Evolutionary conservation across 1,284 basidiomycete species (phyloP).

Genomic region (Ganoderma multipileum): DNA sequence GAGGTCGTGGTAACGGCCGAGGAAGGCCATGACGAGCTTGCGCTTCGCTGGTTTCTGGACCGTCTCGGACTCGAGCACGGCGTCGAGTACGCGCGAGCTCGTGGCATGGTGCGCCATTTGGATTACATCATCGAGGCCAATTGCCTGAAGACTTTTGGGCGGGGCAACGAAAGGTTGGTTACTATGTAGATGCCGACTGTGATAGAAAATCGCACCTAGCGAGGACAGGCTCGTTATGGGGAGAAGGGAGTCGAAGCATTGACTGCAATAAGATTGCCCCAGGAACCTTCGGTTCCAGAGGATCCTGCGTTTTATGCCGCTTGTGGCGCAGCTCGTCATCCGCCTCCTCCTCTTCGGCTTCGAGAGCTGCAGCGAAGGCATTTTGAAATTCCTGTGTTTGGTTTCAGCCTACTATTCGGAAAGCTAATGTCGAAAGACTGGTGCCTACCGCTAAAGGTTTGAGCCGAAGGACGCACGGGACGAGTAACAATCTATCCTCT

Average conservation of each 20-base stretch:
- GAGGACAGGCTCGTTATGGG: conserved; percentile 70
- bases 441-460: conserved; percentile 42
- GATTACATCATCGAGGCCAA: conserved; percentile 67
- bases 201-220: conserved; percentile 57
- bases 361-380: conserved; percentile 20
- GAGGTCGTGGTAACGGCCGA: conserved; percentile 79
- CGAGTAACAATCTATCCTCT: conserved; percentile 46
- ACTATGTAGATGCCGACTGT: neutral
- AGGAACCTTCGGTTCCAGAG: conserved; percentile 76
- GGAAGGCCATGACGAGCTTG: conserved; percentile 74
- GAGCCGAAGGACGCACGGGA: conserved; percentile 58
- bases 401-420: neutral
- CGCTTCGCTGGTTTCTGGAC: conserved; percentile 74
- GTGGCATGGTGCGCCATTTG: conserved; percentile 74
- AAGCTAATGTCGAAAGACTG: too few species aligned
- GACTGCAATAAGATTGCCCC: conserved; percentile 88
- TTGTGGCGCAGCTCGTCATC: conserved; percentile 24
- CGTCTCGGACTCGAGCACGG: conserved; percentile 71
- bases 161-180: neutral
- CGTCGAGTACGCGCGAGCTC: conserved; percentile 86
- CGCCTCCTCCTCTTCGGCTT: conserved; percentile 19
- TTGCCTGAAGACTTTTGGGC: conserved; percentile 41
- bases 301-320: conserved; percentile 38
- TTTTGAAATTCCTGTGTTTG: conserved; percentile 46
- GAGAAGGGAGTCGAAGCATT: conserved; percentile 70